Conservation (phyloP, 2,329 filamentous ascomycete genomes). For the Fusarium continuum region DNA sequence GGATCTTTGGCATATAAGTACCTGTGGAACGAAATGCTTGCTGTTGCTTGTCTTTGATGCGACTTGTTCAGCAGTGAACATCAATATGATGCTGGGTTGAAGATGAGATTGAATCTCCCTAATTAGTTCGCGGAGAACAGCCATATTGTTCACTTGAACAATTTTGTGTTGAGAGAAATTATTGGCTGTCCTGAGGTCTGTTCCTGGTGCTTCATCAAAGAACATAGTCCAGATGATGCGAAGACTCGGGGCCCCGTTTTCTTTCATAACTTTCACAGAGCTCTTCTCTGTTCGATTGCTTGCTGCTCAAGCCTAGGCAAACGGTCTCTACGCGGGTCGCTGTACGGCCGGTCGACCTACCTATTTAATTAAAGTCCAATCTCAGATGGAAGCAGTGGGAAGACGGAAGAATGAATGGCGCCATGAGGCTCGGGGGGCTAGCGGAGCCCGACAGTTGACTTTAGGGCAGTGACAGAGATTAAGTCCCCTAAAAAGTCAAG, state of each 20-base stretch:
- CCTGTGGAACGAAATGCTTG: not conserved
- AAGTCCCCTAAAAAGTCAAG: conserved; percentile 27
- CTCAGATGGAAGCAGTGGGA: conserved; percentile 34
- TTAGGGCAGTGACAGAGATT: conserved; percentile 16
- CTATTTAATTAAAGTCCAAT: conserved; percentile 13
- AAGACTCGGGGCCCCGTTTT: too few relatives aligned
- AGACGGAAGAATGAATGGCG: conserved; percentile 37
- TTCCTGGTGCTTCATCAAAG: too few relatives aligned
- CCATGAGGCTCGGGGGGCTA: conserved; percentile 24
- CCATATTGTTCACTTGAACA: conserved; percentile 10
- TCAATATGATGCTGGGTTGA: not conserved
- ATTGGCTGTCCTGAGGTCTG: not conserved
- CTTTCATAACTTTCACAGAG: not conserved
- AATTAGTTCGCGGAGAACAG: not conserved
- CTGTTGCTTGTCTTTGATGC: not conserved
- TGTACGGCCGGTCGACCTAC: conserved; percentile 2
- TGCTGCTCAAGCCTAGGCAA: not conserved
- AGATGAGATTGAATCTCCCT: not conserved
- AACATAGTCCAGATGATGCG: not conserved
- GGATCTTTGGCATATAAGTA: not conserved
- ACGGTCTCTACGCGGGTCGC: not conserved
- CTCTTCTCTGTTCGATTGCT: not conserved
- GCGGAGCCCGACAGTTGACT: conserved; percentile 12
- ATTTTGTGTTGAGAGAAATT: not conserved
- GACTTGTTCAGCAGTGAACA: not conserved